A percentile compares a stretch with the other conserved stretches of the same genome.
These are phyloP conservation scores for Alternaria longipes DNA, from an alignment of 2,329 filamentous ascomycete species.

Conservation along the genomic window DNA sequence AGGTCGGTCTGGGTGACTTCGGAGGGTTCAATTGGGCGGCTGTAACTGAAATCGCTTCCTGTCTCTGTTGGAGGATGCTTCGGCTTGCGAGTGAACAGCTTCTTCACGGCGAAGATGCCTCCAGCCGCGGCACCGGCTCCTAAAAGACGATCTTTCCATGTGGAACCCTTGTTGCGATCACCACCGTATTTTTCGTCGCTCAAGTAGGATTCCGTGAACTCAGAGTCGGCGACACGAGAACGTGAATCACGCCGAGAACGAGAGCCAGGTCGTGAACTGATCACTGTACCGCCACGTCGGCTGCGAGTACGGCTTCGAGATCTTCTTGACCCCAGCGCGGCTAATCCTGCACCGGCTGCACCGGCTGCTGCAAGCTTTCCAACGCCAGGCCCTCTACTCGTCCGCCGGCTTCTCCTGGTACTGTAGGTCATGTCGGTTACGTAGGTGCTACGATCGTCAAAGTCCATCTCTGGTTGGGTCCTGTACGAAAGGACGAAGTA, in stretches of 20 bases:
- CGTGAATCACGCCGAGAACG: constrained; percentile 42
- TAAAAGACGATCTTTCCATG: constrained; percentile 58
- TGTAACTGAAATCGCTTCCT: constrained; percentile 63
- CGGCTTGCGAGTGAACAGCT: constrained; percentile 67
- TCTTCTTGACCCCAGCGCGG: constrained; percentile 57
- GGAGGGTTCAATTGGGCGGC: constrained; percentile 59
- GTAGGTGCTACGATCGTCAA: constrained; percentile 66
- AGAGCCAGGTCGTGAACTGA: constrained; percentile 49
- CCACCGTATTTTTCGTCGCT: constrained; percentile 56
- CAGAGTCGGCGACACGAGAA: constrained; percentile 34
- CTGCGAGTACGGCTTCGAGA: constrained; percentile 53
- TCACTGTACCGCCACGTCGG: constrained; percentile 36
- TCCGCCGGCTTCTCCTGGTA: constrained; percentile 47
- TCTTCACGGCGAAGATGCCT: constrained; percentile 57
- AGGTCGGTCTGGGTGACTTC: constrained; percentile 59
- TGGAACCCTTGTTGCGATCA: constrained; percentile 40
- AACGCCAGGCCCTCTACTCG: constrained; percentile 48
- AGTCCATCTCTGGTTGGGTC: constrained; percentile 64
- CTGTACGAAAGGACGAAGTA: constrained; percentile 85
- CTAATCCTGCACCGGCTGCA: constrained; percentile 66
- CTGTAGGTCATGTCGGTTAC: constrained; percentile 62
- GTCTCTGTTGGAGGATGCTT: constrained; percentile 55
- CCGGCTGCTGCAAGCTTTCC: constrained; percentile 64
- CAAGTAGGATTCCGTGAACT: constrained; percentile 46
- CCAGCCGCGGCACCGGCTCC: constrained; percentile 55